Evolutionary conservation across 164 flowering plant genomes (phyloP), one percentile per base, ranked within the genome.

Genomic region (Umbellularia californica): DNA sequence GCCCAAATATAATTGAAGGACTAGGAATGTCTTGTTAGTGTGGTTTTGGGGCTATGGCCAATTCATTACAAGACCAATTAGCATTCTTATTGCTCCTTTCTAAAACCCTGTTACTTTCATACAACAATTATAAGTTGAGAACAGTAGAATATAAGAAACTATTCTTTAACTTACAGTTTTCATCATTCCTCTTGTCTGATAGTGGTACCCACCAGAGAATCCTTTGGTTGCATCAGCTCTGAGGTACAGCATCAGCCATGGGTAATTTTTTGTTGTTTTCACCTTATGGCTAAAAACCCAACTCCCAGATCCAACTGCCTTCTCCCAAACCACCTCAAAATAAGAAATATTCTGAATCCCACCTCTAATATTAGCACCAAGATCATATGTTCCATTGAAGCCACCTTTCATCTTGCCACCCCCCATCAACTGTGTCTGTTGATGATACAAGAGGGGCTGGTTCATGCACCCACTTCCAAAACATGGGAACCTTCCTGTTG

Each of bases 221-320:
- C 97, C 95, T 79, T 77, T 78, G 35, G 92, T 80, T 28, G 97
- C 91, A 77, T 92, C 97, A 74, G 97, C 90, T 77, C 97, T 84
- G 33, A 92, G 87, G 76, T 92, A 92, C 81, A 92, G 73, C 97
- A 92, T 92, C 69, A 92, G 82, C 97, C 95, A 90, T 51, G 95
- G 97, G 76, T 90, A 92, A 77, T 85, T 88, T 64, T 80, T 74
- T 14, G 97, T 85, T 35, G 97, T 92, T 71, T 81, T 90, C 74
- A 92, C 77, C 77, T 82, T 87, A 69, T 92, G 88, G 5, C 71
- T 77, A 71, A 92, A 85, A 15, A 79, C 84, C 97, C 95, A 90
- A 74, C 91, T 81, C 14, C 91, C 90, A 30, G 20, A 74, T 35
- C 88, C 88, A n/a, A 84, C 75, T 75, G 80, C 85, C 85, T 92